Evolutionary conservation across 129 eudicot species (phyloP), one percentile per base, ranked within the genome.

Genomic region (Sambucus nigra): DNA sequence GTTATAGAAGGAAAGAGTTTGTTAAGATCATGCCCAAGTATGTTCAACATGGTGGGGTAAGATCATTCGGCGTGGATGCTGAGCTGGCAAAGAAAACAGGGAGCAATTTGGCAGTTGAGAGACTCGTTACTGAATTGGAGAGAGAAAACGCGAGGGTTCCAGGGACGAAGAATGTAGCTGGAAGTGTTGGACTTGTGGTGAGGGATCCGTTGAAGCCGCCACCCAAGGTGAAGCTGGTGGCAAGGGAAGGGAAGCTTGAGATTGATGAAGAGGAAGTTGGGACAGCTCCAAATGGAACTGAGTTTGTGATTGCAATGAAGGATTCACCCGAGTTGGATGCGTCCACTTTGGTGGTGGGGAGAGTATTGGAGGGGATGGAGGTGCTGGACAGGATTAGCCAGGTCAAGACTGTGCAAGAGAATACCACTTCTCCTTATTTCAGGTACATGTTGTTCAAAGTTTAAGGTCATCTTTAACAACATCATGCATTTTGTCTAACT

Each of bases 361-460:
- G 73, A 51, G 91, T 91, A 7, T 24, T 91, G 51, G 83, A 82
- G 60, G 99, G 99, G 24, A 76, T 91, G 84, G 94, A 91, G 40
- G 94, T 91, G 50, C 87, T 79, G 1, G 83, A 80, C 66, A 82
- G 28, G 67, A 72, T 91, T 32, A 60, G 71, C 23, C 83, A 73
- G 56, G 95, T 91, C 15, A 82, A 86, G 70, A 91, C 95, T 5
- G 99, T 91, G 25, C 81, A 82, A 55, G 99, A 91, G 60, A 91
- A 91, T 69, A 73, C 99, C 15, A 67, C 51, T 55, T 91, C 99
- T 72, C 95, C 99, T n/a, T 91, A 91, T 66, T 91, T 91, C 94
- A 91, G 99, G 99, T 91, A 75, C 47, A 7, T 1, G 1, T 20
- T 35, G 9, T 35, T 35, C 12, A 35, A 35, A 15, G 42, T 35